These are phyloP conservation scores for Petasospora rhodanensis DNA, from an alignment of 1,139 yeast species.

Conservation along the genomic window DNA sequence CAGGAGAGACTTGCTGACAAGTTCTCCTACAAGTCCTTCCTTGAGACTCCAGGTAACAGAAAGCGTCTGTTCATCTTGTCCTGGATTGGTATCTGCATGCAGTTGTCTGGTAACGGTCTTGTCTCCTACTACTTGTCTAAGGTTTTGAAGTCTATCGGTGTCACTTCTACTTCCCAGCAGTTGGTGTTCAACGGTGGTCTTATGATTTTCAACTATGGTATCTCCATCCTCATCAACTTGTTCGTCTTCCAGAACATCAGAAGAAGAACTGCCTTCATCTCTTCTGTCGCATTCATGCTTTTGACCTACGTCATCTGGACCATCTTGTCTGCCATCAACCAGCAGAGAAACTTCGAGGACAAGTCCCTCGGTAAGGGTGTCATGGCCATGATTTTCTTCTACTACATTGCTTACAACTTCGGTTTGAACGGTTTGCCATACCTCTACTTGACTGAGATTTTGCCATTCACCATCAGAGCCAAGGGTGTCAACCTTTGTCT, in stretches of 20 bases:
- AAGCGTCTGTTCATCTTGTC: conserved; percentile 35
- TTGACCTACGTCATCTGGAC: conserved; percentile 34
- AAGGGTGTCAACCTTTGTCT: conserved; percentile 31
- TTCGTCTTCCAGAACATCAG: conserved; percentile 25
- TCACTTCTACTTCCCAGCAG: conserved; percentile 40
- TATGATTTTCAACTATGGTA: conserved; percentile 28
- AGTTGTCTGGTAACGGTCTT: conserved; percentile 48
- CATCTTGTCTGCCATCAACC: conserved; percentile 31
- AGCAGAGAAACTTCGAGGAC: conserved; percentile 27
- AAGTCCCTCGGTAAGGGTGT: conserved; percentile 32
- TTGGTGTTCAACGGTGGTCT: conserved; percentile 40
- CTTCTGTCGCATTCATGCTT: conserved; percentile 30
- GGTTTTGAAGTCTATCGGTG: conserved; percentile 48
- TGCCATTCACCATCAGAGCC: conserved; percentile 36
- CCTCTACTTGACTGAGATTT: conserved; percentile 35
- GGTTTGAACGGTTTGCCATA: conserved; percentile 31
- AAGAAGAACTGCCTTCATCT: conserved; percentile 32
- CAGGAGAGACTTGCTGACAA: conserved; percentile 27
- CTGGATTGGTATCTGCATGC: conserved; percentile 34
- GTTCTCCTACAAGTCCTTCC: conserved; percentile 27
- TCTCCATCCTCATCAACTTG: conserved; percentile 25
- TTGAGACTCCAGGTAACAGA: conserved; percentile 35
- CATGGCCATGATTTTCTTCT: conserved; percentile 36
- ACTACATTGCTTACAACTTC: conserved; percentile 31
- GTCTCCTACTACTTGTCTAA: conserved; percentile 47